Conservation (phyloP, 1,284 basidiomycete genomes). For the Grifola frondosa region DNA sequence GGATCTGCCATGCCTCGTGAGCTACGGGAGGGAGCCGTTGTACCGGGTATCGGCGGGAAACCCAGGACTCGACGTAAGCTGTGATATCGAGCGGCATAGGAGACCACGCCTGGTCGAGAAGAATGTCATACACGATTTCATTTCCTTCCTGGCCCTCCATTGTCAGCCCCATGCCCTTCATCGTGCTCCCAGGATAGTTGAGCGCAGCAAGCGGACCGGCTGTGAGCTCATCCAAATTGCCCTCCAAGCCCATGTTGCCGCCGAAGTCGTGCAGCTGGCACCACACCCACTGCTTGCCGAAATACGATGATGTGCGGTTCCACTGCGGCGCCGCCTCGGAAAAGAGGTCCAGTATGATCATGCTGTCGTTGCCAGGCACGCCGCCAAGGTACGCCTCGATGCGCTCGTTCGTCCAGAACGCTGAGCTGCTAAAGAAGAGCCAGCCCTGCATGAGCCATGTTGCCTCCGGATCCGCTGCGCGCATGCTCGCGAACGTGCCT, state of each 20-base stretch:
- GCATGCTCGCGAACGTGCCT: conserved; percentile 37
- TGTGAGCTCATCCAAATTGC: conserved; percentile 37
- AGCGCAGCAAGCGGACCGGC: conserved; percentile 35
- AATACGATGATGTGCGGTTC: conserved; percentile 40
- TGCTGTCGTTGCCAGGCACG: conserved; percentile 35
- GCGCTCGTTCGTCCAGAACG: conserved; percentile 41
- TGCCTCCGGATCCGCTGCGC: conserved; percentile 39
- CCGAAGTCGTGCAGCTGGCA: conserved; percentile 45
- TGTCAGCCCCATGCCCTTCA: conserved; percentile 42
- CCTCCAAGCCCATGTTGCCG: conserved; percentile 44
- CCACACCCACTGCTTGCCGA: conserved; percentile 46
- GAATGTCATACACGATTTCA: conserved; percentile 44
- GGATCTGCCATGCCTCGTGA: conserved; percentile 38
- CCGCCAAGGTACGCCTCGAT: conserved; percentile 41
- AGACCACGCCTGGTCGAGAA: conserved; percentile 45
- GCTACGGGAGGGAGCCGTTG: conserved; percentile 26
- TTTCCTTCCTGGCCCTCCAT: conserved; percentile 46
- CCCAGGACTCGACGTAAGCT: conserved; percentile 36
- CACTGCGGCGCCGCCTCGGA: conserved; percentile 43
- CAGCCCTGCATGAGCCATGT: conserved; percentile 48
- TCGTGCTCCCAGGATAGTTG: conserved; percentile 29
- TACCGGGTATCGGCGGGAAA: conserved; percentile 37
- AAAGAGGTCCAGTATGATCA: conserved; percentile 46
- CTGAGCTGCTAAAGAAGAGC: conserved; percentile 38
- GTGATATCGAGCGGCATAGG: conserved; percentile 31